Conservation (phyloP, 164 flowering plant species). For the Sedum album region DNA sequence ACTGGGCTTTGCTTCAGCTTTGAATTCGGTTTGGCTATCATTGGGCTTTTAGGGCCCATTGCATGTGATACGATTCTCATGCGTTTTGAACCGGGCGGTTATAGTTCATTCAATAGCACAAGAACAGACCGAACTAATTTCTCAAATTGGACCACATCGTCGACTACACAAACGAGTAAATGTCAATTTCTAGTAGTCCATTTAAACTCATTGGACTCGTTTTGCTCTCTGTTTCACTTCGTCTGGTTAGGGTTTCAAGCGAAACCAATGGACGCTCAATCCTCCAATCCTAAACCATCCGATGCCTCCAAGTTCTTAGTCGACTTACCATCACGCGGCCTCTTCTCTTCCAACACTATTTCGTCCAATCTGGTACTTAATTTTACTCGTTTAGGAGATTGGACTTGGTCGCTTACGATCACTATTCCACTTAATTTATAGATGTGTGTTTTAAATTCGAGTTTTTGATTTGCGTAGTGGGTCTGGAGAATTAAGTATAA, state of each 20-base stretch:
- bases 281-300: constrained; percentile 16
- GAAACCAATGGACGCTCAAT: constrained; percentile 9
- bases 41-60: no score
- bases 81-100: no score
- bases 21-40: no score
- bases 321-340: constrained; percentile 57
- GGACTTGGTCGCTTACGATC: neutral
- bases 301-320: constrained; percentile 37
- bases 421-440: no score
- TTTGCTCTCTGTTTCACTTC: neutral
- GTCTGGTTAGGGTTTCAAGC: constrained; percentile 3
- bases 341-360: constrained; percentile 39
- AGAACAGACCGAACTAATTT: no score
- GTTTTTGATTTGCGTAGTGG: neutral
- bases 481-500: no score
- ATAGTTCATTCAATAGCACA: no score
- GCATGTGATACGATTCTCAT: no score
- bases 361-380: constrained; percentile 44
- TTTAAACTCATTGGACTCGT: neutral
- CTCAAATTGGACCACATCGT: no score
- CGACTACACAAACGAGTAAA: neutral
- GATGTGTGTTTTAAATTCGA: neutral
- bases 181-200: neutral
- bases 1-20: no score
- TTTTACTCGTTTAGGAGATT: neutral